These are phyloP conservation scores for Xylariaceae sp. DNA, from an alignment of 2,329 filamentous ascomycete genomes.

Conservation along the genomic window DNA sequence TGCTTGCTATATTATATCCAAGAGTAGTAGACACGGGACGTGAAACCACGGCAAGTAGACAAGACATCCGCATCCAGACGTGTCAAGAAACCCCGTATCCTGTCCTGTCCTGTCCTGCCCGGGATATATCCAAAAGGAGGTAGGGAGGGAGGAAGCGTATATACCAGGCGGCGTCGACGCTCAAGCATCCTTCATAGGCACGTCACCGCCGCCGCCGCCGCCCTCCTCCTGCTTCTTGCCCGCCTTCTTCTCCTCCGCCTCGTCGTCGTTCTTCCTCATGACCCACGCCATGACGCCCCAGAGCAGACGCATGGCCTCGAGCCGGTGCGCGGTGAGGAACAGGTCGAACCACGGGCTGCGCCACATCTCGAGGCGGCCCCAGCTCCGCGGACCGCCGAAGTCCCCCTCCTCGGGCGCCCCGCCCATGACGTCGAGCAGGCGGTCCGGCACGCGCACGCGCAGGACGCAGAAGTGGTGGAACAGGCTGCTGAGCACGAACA, in stretches of 20 bases:
- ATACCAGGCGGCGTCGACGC: not conserved
- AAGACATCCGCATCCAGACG: too few relatives aligned
- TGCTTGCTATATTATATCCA: too few relatives aligned
- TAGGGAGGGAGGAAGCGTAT: too few relatives aligned
- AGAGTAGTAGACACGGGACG: too few relatives aligned
- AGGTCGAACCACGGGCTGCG: constrained; percentile 65
- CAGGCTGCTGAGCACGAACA: constrained; percentile 63
- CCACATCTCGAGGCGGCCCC: constrained; percentile 58
- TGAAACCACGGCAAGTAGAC: too few relatives aligned
- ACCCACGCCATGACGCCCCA: constrained; percentile 65
- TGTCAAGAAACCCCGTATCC: too few relatives aligned
- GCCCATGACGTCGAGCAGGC: constrained; percentile 55
- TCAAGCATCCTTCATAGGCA: constrained; percentile 25
- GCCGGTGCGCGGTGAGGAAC: constrained; percentile 55
- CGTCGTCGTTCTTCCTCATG: constrained; percentile 51
- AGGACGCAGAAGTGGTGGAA: constrained; percentile 65
- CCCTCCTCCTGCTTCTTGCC: not conserved
- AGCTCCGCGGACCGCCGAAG: constrained; percentile 44
- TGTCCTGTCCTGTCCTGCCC: too few relatives aligned
- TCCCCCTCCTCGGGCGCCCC: constrained; percentile 42
- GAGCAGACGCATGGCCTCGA: constrained; percentile 58
- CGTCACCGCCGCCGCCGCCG: constrained; percentile 10
- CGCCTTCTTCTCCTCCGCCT: constrained; percentile 25
- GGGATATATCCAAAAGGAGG: too few relatives aligned
- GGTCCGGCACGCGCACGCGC: constrained; percentile 59